Evolutionary conservation across 2,329 filamentous ascomycete genomes (phyloP).

Genomic region (Beauveria varroae): DNA sequence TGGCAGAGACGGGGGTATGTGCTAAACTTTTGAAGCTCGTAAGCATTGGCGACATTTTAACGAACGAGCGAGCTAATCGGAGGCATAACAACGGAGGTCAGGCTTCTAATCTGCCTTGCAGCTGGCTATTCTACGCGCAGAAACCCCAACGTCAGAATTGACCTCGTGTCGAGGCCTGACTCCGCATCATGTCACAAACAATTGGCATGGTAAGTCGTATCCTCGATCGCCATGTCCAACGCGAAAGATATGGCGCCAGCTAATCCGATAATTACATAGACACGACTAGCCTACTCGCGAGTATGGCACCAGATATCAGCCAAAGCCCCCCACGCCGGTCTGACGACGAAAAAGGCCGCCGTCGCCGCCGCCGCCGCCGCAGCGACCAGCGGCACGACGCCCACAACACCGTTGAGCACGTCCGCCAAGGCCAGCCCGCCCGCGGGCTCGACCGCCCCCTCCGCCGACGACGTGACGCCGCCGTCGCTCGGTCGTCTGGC

Average conservation of each 20-base stretch:
- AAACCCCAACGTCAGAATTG: conserved; percentile 6
- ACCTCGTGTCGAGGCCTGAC: conserved; percentile 11
- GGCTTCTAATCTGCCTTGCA: background rate
- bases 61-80: background rate
- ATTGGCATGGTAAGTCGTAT: conserved; percentile 57
- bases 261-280: conserved; percentile 44
- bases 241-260: background rate
- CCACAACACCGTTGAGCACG: background rate
- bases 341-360: conserved; percentile 41
- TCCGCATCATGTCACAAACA: conserved; percentile 64
- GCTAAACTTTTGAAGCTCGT: conserved; percentile 9
- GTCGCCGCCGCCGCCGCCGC: background rate
- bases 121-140: background rate
- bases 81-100: background rate
- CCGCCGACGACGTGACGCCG: conserved; percentile 43
- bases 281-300: conserved; percentile 90
- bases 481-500: conserved; percentile 87
- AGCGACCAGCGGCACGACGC: background rate
- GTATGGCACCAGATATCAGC: conserved; percentile 86
- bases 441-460: background rate
- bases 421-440: background rate
- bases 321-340: conserved; percentile 54
- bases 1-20: background rate
- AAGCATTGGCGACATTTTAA: background rate
- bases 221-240: background rate